phyloP scores from a whole-genome alignment of 225 moss, liverwort and hornwort genomes.

The Bryum argenteum region DNA sequence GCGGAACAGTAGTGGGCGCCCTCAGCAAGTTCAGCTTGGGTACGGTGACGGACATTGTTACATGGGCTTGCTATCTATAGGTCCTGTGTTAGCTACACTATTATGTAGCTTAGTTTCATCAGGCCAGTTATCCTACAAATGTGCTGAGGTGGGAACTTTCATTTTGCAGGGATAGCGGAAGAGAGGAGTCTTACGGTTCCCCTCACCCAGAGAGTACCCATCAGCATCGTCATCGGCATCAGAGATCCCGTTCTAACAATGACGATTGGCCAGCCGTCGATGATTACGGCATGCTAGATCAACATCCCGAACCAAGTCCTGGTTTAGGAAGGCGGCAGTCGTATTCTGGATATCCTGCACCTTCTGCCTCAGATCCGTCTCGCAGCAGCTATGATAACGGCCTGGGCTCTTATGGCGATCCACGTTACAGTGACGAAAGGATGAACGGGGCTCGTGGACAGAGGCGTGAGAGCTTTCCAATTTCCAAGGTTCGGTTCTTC shows the following conservation, averaged over 20 bases:
- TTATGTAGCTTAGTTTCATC: not conserved
- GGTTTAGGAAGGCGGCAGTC: slow-evolving; percentile 46
- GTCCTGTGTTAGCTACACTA: not conserved
- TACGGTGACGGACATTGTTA: slow-evolving; percentile 31
- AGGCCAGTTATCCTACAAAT: not conserved
- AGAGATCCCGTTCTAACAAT: slow-evolving; percentile 47
- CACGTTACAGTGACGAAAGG: slow-evolving; percentile 31
- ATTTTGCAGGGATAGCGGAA: slow-evolving; percentile 40
- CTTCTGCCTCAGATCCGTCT: slow-evolving; percentile 28
- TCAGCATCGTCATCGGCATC: slow-evolving; percentile 31
- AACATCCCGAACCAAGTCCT: slow-evolving; percentile 27
- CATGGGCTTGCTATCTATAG: slow-evolving; percentile 22
- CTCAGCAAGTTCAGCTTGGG: slow-evolving; percentile 29
- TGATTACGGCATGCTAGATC: slow-evolving; percentile 38
- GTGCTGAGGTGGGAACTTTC: slow-evolving; percentile 27
- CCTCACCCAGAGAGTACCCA: slow-evolving; percentile 40
- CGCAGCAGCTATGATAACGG: slow-evolving; percentile 30
- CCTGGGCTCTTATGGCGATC: slow-evolving; percentile 30
- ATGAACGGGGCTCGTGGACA: slow-evolving; percentile 32
- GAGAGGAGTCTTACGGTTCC: slow-evolving; percentile 33
- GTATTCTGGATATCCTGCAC: slow-evolving; percentile 41
- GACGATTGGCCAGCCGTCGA: slow-evolving; percentile 50
- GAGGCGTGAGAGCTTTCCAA: slow-evolving; percentile 35
- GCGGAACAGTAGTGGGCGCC: slow-evolving; percentile 29
- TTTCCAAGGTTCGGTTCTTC: slow-evolving; percentile 44